Percentiles rank a stretch among this genome's conserved stretches.
phyloP scores from a whole-genome alignment of 352 stramenopile genomes.

The Globisporangium abappressorium region DNA sequence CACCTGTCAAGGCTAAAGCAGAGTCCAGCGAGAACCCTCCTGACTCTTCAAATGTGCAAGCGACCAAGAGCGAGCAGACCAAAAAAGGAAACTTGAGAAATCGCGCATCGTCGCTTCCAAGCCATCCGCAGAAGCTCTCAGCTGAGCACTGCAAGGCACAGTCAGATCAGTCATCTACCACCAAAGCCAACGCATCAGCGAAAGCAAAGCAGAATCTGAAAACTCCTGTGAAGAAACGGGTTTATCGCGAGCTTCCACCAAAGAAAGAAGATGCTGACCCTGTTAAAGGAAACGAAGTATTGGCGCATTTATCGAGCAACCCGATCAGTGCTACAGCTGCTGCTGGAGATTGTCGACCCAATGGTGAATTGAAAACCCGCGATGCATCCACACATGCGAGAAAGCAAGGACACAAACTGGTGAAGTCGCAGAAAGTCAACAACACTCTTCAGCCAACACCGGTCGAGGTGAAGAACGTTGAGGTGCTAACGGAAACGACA shows the following conservation, averaged over 20 bases:
- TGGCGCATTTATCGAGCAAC: neutral
- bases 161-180: neutral
- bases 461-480: neutral
- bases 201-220: neutral
- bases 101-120: neutral
- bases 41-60: neutral
- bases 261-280: neutral
- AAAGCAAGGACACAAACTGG: neutral
- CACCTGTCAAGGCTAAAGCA: neutral
- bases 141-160: neutral
- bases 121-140: neutral
- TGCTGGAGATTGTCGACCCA: neutral
- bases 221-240: neutral
- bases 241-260: neutral
- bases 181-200: neutral
- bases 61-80: neutral
- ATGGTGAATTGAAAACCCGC: neutral
- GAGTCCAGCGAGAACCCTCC: neutral
- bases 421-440: neutral
- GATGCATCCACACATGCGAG: neutral
- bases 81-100: neutral
- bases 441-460: neutral
- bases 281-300: neutral
- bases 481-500: neutral
- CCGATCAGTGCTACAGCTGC: neutral